Percentiles rank a stretch among this genome's conserved stretches.
Evolutionary conservation across 1,284 basidiomycete species (phyloP).

Genomic region (Xanthoconium separans): DNA sequence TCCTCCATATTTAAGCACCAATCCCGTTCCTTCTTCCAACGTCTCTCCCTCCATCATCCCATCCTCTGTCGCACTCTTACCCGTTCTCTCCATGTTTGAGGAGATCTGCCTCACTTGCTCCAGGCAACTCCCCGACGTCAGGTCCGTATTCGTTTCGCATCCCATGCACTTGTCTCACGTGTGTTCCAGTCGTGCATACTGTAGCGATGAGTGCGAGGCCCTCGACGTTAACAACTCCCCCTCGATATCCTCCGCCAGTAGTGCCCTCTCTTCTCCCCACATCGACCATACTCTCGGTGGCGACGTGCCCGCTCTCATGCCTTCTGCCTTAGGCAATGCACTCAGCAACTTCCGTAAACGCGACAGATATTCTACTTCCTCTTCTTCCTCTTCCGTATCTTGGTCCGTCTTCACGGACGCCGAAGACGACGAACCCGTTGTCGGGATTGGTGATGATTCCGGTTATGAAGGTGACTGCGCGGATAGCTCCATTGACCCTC

Average conservation of each 20-base stretch:
- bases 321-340: constrained; percentile 54
- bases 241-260: constrained; percentile 65
- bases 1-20: constrained; percentile 34
- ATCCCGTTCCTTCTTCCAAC: constrained; percentile 22
- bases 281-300: constrained; percentile 48
- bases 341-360: constrained; percentile 44
- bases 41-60: constrained; percentile 1
- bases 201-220: constrained; percentile 67
- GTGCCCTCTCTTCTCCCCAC: constrained; percentile 65
- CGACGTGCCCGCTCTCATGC: constrained; percentile 60
- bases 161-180: constrained; percentile 22
- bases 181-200: constrained; percentile 61
- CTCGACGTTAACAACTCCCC: constrained; percentile 60
- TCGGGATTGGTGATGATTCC: constrained; percentile 40
- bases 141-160: constrained; percentile 44
- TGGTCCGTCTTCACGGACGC: constrained; percentile 61
- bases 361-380: constrained; percentile 50
- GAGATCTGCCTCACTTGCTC: constrained; percentile 72
- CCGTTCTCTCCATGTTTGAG: constrained; percentile 58
- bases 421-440: constrained; percentile 50
- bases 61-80: neutral
- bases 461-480: constrained; percentile 35
- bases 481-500: constrained; percentile 25
- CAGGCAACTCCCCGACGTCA: constrained; percentile 56
- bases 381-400: constrained; percentile 59